phyloP scores from a whole-genome alignment of 2,329 filamentous ascomycete genomes.

The Hymenoscyphus infarciens region DNA sequence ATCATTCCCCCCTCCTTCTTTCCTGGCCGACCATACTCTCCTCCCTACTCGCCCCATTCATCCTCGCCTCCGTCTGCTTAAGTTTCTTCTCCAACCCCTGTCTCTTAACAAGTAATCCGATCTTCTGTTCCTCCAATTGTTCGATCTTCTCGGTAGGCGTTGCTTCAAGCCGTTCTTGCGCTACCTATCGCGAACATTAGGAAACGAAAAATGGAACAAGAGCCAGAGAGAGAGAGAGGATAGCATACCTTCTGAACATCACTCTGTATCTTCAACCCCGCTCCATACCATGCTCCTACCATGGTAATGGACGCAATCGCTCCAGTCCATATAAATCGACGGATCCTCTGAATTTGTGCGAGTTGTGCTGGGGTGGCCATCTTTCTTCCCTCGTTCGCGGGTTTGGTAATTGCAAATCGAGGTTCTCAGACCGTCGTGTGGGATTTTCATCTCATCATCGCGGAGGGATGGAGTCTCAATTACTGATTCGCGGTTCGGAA shows the following conservation, averaged over 20 bases:
- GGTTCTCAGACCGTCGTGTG: neutral
- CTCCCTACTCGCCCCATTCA: slow-evolving; percentile 38
- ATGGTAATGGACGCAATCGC: slow-evolving; percentile 54
- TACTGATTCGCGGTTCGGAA: neutral
- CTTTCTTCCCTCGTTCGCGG: neutral
- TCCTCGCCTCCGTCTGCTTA: slow-evolving; percentile 43
- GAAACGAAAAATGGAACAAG: neutral
- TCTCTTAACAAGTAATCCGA: slow-evolving; percentile 48
- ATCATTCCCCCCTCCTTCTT: slow-evolving; percentile 24
- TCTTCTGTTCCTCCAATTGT: slow-evolving; percentile 48
- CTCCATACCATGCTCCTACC: slow-evolving; percentile 56
- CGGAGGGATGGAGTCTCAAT: too few species aligned
- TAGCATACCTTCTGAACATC: slow-evolving; percentile 49
- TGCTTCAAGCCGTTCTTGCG: slow-evolving; percentile 46
- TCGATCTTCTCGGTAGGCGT: slow-evolving; percentile 52
- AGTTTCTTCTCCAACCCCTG: slow-evolving; percentile 55
- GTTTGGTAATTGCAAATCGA: neutral
- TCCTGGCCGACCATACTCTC: slow-evolving; percentile 36
- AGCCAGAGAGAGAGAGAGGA: neutral
- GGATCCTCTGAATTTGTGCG: slow-evolving; percentile 37
- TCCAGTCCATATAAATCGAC: slow-evolving; percentile 50
- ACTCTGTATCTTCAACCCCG: slow-evolving; percentile 51
- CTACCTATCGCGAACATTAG: slow-evolving; percentile 34
- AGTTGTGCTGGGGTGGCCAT: slow-evolving; percentile 12
- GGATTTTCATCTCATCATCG: neutral